These are phyloP conservation scores for Rhododendron ferrugineum DNA, from an alignment of 148 eudicot species.

Conservation along the genomic window DNA sequence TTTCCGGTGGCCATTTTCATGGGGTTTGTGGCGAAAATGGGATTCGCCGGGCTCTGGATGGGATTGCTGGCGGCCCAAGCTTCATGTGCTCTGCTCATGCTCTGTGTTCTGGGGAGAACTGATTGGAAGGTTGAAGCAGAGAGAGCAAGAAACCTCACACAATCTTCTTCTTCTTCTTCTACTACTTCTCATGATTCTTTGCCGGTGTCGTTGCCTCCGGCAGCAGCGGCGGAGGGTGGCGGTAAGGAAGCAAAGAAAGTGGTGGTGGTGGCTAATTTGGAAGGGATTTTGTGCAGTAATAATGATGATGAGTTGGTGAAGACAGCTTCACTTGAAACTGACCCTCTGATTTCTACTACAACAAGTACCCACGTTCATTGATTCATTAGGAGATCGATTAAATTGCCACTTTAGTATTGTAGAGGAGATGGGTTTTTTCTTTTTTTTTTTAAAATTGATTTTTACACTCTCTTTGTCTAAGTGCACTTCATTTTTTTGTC, in stretches of 20 bases:
- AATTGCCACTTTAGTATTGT: not conserved
- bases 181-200: not conserved
- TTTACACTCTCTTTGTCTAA: no score
- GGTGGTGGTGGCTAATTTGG: constrained; percentile 11
- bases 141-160: constrained; percentile 59
- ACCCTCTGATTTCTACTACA: constrained; percentile 38
- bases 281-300: constrained; percentile 33
- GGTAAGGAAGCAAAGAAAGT: not conserved
- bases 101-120: constrained; percentile 48
- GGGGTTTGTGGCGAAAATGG: constrained; percentile 63
- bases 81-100: constrained; percentile 65
- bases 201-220: constrained; percentile 17
- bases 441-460: not conserved
- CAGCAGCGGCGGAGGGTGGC: not conserved
- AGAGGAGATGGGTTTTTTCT: not conserved
- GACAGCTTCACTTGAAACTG: constrained; percentile 40
- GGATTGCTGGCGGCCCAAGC: constrained; percentile 86
- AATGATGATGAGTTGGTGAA: constrained; percentile 19
- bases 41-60: constrained; percentile 75
- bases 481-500: no score
- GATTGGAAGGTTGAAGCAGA: constrained; percentile 62
- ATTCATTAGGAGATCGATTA: not conserved
- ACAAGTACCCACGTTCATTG: constrained; percentile 14
- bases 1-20: constrained; percentile 72
- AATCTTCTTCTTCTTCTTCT: not conserved